Conservation (phyloP, 2,329 filamentous ascomycete species). For the Alternaria longipes region DNA sequence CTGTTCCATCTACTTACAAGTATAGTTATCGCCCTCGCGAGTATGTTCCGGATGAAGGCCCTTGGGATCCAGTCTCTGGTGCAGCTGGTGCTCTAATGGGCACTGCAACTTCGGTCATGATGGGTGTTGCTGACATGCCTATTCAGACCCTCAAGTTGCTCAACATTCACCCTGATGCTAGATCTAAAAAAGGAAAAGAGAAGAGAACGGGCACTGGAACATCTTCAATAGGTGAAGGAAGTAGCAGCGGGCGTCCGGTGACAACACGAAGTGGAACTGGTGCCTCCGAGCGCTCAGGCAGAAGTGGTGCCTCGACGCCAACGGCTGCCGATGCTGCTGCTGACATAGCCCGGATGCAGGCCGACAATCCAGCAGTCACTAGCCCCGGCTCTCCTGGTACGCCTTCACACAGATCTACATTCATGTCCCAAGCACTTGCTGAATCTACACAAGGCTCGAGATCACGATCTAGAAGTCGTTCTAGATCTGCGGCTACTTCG, state of each 20-base stretch:
- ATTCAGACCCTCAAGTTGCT: conserved; percentile 62
- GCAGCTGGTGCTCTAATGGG: conserved; percentile 81
- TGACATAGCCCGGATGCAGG: conserved; percentile 16
- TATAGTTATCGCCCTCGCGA: conserved; percentile 50
- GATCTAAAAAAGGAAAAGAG: conserved; percentile 40
- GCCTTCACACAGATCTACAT: conserved; percentile 36
- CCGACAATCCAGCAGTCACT: conserved; percentile 16
- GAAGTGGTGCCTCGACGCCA: conserved; percentile 33
- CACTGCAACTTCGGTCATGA: conserved; percentile 80
- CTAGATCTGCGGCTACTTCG: conserved; percentile 13
- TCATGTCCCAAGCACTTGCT: conserved; percentile 47
- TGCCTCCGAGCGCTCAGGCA: conserved; percentile 21
- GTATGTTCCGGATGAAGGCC: conserved; percentile 52
- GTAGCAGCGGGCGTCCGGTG: conserved; percentile 21
- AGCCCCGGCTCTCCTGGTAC: conserved; percentile 30
- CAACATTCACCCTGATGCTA: conserved; percentile 54
- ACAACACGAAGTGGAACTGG: conserved; percentile 26
- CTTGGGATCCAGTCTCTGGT: conserved; percentile 53
- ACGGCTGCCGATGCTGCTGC: conserved; percentile 23
- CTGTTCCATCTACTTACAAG: conserved; percentile 16
- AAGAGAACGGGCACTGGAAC: conserved; percentile 24
- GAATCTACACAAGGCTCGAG: conserved; percentile 42
- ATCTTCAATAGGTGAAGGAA: conserved; percentile 25
- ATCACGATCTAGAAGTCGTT: conserved; percentile 30
- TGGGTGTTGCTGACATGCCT: conserved; percentile 80